Conservation (phyloP, 108 stramenopile genomes). For the Nitzschia putrida region DNA sequence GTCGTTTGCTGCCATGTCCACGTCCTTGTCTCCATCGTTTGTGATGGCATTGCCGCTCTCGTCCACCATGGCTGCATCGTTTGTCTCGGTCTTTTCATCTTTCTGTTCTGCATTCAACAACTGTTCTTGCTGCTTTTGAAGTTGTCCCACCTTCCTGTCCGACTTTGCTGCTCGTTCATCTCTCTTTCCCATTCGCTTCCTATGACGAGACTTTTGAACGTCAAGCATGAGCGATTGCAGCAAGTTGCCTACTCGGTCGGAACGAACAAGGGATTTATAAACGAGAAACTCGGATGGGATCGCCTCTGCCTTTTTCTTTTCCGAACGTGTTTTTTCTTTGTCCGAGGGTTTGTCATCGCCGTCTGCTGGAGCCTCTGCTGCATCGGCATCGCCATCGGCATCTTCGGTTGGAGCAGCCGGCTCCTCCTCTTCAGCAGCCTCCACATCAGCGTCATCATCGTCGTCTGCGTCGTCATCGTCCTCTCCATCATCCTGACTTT, state of each 20-base stretch:
- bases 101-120: not conserved
- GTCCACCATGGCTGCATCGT: not conserved
- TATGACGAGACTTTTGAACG: slow-evolving; percentile 12
- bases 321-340: not conserved
- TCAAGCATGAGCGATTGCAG: not conserved
- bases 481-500: not conserved
- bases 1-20: slow-evolving; percentile 2
- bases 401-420: not conserved
- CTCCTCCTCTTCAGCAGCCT: not conserved
- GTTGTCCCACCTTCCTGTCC: not conserved
- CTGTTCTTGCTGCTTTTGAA: slow-evolving; percentile 1
- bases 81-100: not conserved
- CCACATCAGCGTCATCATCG: not conserved
- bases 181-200: slow-evolving; percentile 1
- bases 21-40: not conserved
- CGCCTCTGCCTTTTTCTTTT: not conserved
- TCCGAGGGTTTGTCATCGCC: not conserved
- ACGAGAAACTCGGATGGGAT: slow-evolving; percentile 1
- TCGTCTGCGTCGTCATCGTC: not conserved
- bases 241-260: not conserved
- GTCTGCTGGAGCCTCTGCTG: not conserved
- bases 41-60: not conserved
- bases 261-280: slow-evolving; percentile 5
- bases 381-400: not conserved
- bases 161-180: not conserved